phyloP scores from a whole-genome alignment of 129 eudicot genomes.

The Artemisia argyi region DNA sequence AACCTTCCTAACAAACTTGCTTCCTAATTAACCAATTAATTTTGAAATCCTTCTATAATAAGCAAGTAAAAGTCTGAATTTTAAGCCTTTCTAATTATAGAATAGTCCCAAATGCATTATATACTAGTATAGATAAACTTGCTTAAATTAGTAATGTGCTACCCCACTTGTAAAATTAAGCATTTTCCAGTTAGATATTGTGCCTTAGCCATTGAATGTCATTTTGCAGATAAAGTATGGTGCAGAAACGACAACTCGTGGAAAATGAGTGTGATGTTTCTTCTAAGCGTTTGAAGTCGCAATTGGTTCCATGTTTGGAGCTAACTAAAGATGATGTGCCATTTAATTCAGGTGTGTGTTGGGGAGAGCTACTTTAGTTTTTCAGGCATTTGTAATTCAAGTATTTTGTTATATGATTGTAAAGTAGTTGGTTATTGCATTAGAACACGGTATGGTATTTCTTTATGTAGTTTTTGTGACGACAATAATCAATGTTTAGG shows the following conservation, averaged over 20 bases:
- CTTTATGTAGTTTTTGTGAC: too few relatives aligned
- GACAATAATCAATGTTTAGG: too few relatives aligned
- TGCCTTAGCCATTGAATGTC: too few relatives aligned
- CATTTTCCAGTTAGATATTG: neutral
- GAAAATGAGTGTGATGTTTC: constrained; percentile 50
- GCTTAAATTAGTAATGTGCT: neutral
- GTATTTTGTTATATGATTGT: neutral
- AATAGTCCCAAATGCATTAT: too few relatives aligned
- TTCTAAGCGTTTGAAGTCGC: constrained; percentile 49
- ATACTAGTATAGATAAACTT: too few relatives aligned
- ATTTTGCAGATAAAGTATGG: constrained; percentile 66
- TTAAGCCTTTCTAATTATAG: too few relatives aligned
- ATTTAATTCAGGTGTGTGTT: constrained; percentile 56
- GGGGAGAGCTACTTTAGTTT: constrained; percentile 5
- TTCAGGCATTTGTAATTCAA: constrained; percentile 16
- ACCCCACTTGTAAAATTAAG: constrained; percentile 1
- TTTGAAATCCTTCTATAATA: too few relatives aligned
- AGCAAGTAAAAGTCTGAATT: too few relatives aligned
- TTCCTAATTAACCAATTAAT: too few relatives aligned
- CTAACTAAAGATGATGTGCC: constrained; percentile 26
- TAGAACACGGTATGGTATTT: too few relatives aligned
- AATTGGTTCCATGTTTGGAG: constrained; percentile 37
- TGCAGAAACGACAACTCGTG: constrained; percentile 50
- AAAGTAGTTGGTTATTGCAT: too few relatives aligned
- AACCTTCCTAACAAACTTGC: too few relatives aligned